Evolutionary conservation across 2,329 filamentous ascomycete species (phyloP).

Genomic region (Pestalotiopsis sp.): DNA sequence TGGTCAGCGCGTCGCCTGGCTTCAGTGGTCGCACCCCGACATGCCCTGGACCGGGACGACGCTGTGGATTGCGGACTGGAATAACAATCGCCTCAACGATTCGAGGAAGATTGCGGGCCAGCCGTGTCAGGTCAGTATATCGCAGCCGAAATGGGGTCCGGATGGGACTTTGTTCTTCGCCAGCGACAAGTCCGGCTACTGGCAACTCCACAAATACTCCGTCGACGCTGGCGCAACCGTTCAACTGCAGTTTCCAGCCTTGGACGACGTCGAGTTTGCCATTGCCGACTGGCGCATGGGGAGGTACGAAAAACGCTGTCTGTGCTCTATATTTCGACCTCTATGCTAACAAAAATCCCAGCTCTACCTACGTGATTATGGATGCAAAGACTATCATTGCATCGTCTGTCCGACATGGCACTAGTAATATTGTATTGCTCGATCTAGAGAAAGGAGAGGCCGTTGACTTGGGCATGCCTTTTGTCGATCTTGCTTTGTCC

Average conservation of each 20-base stretch:
- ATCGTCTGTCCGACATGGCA: not conserved
- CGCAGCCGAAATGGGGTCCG: not conserved
- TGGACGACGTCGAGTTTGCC: not conserved
- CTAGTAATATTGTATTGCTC: not conserved
- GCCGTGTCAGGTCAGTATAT: not conserved
- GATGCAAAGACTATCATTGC: not conserved
- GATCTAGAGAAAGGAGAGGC: not conserved
- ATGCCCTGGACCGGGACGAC: constrained; percentile 1
- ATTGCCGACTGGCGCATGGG: not conserved
- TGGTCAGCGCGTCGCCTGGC: not conserved
- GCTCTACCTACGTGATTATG: not conserved
- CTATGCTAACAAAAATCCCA: not conserved
- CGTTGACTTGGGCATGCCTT: not conserved
- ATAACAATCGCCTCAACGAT: not conserved
- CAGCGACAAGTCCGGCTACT: not conserved
- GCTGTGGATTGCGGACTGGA: not conserved
- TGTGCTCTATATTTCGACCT: not conserved
- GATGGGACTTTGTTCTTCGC: not conserved
- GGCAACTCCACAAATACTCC: not conserved
- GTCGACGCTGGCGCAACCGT: not conserved
- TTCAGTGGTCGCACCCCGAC: not conserved
- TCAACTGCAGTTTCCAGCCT: not conserved
- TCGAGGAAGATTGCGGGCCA: not conserved
- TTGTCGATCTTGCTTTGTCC: not conserved
- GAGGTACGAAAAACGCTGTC: not conserved